Evolutionary conservation across 2,329 filamentous ascomycete genomes (phyloP), one percentile per base, ranked within the genome.

Genomic region (Colletotrichum gloeosporioides): DNA sequence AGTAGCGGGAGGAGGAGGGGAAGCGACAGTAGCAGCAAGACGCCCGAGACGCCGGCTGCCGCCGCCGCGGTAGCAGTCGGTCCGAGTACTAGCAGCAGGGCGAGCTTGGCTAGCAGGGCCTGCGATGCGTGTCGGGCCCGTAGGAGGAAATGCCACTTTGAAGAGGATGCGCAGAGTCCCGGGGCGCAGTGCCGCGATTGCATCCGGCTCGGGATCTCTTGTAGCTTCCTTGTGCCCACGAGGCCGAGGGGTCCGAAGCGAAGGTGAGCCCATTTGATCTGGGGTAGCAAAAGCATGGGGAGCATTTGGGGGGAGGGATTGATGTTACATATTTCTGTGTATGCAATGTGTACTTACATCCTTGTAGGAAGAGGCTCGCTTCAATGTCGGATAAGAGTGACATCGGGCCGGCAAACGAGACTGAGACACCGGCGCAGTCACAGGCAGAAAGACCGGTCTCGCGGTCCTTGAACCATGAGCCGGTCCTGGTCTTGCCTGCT

Each of bases 111-210:
- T 9, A 76, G 75, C n/a, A 74, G 80, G 59, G 80, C 80, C 4
- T 81, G 80, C 59, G 79, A 80, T 73, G 79, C 78, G 13, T 80
- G 79, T 62, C 77, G 79, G 29, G 79, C 79, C 3, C 76, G 80
- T 8, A 76, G 80, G 61, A 77, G 80, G 27, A 80, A 79, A 69
- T 81, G 80, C 34, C 72, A 76, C 75, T 78, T 76, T 36, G 75
- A 68, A n/a, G 69, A 65, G 12, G 18, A 12, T 34, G 4, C 36
- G 49, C 67, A 62, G 25, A 39, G 49, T 16, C 57, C 59, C 25
- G 55, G 34, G 53, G 55, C 69, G 13, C 78, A 76, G 55, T 80
- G 79, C 36, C 69, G 71, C 8, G 78, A 78, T 29, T 80, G 79
- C 27, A 16, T 67, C 18, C 76, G 76, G 18, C 79, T 80, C 6